Base-by-base conservation (phyloP, 768 basidiomycete genomes). In the Paxillus ammoniavirescens region DNA sequence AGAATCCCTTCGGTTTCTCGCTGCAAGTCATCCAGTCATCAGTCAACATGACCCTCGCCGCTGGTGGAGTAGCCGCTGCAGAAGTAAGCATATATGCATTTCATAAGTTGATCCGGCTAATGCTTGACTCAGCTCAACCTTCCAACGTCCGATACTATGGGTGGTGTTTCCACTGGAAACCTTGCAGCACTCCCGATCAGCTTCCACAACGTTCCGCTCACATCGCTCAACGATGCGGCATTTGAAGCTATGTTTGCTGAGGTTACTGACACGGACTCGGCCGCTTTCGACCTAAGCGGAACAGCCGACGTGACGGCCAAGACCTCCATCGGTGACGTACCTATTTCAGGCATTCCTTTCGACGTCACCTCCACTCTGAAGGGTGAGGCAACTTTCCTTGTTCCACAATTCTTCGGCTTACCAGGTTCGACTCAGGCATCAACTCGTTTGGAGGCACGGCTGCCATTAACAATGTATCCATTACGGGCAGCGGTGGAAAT, bases 1-100 rank as follows among this genome's bases (percentile, higher is more conserved):
- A 79, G 67, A 90, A 89, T 67, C 87, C 88, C 1, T 89, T 89
- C 64, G 87, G 87, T 4, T 90, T 90, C 70, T 80, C 83, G 10
- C 65, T 89, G 49, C 85, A 88, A 61, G 83, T 87, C 21, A 65
- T 82, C 10, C 74, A 79, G 57, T 72, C 82, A 2, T 75, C 77
- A 1, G 75, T 87, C 61, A 76, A 77, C 21, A 79, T 89, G 57
- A 73, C 74, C 44, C 67, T 90, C 43, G 72, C 69, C 15, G 69
- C 69, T 5, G 72, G 72, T 18, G 82, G 83, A 5, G 64, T 72
- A 26, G 70, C 82, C 52, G 74, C 81, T 36, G 85, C 85, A 28
- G 67, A 77, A 66, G 84, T 86, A 64, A 51, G 74, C 53, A 13
- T 18, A 23, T 35, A 42, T 46, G 21, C 28, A 15, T 33, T 47